Evolutionary conservation across 116 monocot genomes (phyloP).

Genomic region (Trichopus zeylanicus): DNA sequence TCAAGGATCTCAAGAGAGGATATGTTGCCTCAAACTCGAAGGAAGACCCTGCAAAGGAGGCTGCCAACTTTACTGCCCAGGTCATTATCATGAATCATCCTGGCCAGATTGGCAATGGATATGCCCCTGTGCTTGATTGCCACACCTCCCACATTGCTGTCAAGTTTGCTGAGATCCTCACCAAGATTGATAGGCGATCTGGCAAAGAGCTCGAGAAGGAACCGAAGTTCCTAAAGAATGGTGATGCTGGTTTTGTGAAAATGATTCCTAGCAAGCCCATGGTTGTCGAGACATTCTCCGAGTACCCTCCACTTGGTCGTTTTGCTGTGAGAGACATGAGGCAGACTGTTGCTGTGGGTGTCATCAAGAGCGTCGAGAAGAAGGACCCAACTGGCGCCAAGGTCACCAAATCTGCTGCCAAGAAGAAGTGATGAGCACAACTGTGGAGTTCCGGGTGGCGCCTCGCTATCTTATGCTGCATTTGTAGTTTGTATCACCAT

Average conservation of each 20-base stretch:
- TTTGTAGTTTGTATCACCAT: too few species aligned
- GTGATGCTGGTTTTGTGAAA: slow-evolving; percentile 11
- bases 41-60: slow-evolving; percentile 15
- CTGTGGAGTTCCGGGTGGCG: too few species aligned
- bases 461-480: too few species aligned
- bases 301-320: slow-evolving; percentile 13
- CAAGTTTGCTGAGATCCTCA: slow-evolving; percentile 15
- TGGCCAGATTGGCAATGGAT: slow-evolving; percentile 17
- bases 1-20: slow-evolving; percentile 20
- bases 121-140: slow-evolving; percentile 17
- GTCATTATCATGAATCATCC: slow-evolving; percentile 22
- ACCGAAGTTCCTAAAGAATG: slow-evolving; percentile 16
- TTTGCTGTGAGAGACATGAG: slow-evolving; percentile 18
- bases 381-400: slow-evolving; percentile 17
- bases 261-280: slow-evolving; percentile 18
- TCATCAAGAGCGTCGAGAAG: slow-evolving; percentile 20
- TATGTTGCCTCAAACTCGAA: slow-evolving; percentile 17
- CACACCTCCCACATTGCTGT: slow-evolving; percentile 16
- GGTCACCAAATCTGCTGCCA: slow-evolving; percentile 19
- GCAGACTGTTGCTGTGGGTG: slow-evolving; percentile 18
- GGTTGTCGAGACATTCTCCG: slow-evolving; percentile 16
- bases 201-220: slow-evolving; percentile 18
- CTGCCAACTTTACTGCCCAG: slow-evolving; percentile 17
- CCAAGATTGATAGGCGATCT: slow-evolving; percentile 18
- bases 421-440: slow-evolving; percentile 27